Percentiles rank a stretch among this genome's conserved stretches.
phyloP scores from a whole-genome alignment of 352 stramenopile genomes.

The Pythium phragmitis region DNA sequence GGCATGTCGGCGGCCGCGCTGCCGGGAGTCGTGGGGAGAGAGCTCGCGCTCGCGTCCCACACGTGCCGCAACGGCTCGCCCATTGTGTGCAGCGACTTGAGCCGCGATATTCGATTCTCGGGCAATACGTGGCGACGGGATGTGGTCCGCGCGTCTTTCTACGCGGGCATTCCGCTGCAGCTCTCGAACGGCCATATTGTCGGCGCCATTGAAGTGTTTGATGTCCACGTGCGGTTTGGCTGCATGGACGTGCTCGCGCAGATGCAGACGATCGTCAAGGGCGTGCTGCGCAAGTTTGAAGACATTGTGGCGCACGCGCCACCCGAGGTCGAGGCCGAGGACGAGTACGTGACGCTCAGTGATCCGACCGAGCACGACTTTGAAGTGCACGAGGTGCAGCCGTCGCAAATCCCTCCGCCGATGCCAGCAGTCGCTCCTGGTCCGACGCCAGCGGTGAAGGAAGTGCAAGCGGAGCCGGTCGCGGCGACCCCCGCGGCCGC shows the following conservation, averaged over 20 bases:
- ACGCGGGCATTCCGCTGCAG: constrained; percentile 77
- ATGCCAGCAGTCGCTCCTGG: background rate
- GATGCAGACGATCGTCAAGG: constrained; percentile 71
- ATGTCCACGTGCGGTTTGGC: constrained; percentile 44
- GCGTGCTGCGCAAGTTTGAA: constrained; percentile 73
- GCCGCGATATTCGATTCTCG: constrained; percentile 61
- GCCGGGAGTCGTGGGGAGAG: constrained; percentile 35
- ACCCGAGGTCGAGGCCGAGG: constrained; percentile 21
- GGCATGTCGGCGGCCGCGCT: constrained; percentile 32
- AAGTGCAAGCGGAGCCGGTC: background rate
- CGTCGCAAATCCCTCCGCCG: constrained; percentile 22
- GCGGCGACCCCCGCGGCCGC: background rate
- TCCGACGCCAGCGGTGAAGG: background rate
- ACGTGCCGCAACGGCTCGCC: constrained; percentile 59
- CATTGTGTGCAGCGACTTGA: constrained; percentile 69
- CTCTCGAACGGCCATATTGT: constrained; percentile 70
- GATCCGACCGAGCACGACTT: background rate
- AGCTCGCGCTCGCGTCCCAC: constrained; percentile 60
- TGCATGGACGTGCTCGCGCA: constrained; percentile 66
- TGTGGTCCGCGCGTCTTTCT: constrained; percentile 52
- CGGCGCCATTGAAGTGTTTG: constrained; percentile 71
- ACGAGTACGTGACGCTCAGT: constrained; percentile 8
- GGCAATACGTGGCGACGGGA: constrained; percentile 61
- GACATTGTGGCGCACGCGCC: constrained; percentile 50
- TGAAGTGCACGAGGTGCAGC: constrained; percentile 28